These are phyloP conservation scores for Ustilago crameri DNA, from an alignment of 1,284 basidiomycete species.

Conservation along the genomic window DNA sequence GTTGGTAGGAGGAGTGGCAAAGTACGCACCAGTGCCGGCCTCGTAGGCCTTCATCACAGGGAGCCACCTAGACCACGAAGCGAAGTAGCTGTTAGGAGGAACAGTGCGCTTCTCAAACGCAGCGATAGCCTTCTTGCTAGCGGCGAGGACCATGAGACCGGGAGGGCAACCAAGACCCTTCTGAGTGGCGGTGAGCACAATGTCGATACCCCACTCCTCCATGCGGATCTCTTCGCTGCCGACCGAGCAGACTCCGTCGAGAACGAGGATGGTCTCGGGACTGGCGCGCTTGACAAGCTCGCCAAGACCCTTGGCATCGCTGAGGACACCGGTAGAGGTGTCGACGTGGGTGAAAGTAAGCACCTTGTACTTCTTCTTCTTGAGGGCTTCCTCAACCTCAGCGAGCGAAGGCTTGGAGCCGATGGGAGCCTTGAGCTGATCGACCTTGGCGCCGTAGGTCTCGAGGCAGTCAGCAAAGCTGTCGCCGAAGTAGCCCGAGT, in stretches of 20 bases:
- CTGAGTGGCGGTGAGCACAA: conserved; percentile 89
- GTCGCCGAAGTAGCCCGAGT: conserved; percentile 70
- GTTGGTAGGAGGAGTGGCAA: conserved; percentile 78
- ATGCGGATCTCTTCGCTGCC: conserved; percentile 93
- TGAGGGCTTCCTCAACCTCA: conserved; percentile 79
- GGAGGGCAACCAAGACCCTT: conserved; percentile 97
- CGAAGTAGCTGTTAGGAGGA: conserved; percentile 84
- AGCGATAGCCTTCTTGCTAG: conserved; percentile 82
- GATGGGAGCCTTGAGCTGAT: conserved; percentile 83
- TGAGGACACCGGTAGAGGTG: conserved; percentile 77
- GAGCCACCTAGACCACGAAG: conserved; percentile 71
- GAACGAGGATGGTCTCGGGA: conserved; percentile 84
- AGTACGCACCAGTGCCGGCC: conserved; percentile 63
- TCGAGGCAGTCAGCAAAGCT: conserved; percentile 69
- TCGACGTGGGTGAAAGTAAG: conserved; percentile 91
- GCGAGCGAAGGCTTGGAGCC: conserved; percentile 78
- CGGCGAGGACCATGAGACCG: conserved; percentile 86
- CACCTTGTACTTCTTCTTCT: conserved; percentile 86
- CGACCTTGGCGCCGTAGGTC: conserved; percentile 90
- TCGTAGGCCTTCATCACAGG: conserved; percentile 68
- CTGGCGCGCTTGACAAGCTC: conserved; percentile 81
- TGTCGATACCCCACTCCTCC: conserved; percentile 92
- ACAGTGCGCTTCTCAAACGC: conserved; percentile 78
- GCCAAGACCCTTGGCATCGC: conserved; percentile 82
- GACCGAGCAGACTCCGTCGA: conserved; percentile 95